Evolutionary conservation across 169 alveolate species (phyloP).

Genomic region (Theileria luwenshuni): DNA sequence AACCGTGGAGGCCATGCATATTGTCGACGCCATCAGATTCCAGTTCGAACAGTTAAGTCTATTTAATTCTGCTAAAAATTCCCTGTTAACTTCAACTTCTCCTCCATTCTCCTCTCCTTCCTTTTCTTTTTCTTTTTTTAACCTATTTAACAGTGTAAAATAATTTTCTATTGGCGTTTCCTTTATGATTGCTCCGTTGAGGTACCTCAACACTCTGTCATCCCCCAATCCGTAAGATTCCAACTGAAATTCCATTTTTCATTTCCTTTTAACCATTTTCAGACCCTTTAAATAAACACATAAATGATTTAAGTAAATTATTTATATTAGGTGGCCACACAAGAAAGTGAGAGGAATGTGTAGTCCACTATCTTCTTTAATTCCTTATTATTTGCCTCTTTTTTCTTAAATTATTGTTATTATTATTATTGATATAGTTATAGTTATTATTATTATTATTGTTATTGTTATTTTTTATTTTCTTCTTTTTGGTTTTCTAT

Average conservation of each 20-base stretch:
- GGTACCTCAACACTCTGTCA: constrained; percentile 69
- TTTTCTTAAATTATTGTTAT: background rate
- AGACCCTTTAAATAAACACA: background rate
- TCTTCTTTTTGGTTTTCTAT: constrained; percentile 26
- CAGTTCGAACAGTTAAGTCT: constrained; percentile 56
- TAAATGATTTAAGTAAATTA: too few species aligned
- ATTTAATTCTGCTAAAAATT: constrained; percentile 11
- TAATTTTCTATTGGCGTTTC: constrained; percentile 32
- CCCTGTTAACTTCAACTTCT: background rate
- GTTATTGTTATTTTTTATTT: background rate
- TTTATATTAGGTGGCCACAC: background rate
- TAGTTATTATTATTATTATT: background rate
- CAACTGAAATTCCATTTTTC: constrained; percentile 23
- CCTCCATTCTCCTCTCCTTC: background rate
- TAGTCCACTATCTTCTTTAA: background rate
- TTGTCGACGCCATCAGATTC: constrained; percentile 54
- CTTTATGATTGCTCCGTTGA: constrained; percentile 65
- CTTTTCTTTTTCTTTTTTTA: constrained; percentile 1
- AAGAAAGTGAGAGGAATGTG: too few species aligned
- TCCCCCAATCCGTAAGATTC: constrained; percentile 77
- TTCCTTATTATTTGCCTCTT: background rate
- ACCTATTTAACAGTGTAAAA: constrained; percentile 29
- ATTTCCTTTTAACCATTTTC: background rate
- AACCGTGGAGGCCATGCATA: constrained; percentile 66
- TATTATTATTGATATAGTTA: too few species aligned